A percentile compares a stretch with the other conserved stretches of the same genome.
Evolutionary conservation across 192 early-diverging fungal genomes (phyloP).

Genomic region (Podila verticillata): DNA sequence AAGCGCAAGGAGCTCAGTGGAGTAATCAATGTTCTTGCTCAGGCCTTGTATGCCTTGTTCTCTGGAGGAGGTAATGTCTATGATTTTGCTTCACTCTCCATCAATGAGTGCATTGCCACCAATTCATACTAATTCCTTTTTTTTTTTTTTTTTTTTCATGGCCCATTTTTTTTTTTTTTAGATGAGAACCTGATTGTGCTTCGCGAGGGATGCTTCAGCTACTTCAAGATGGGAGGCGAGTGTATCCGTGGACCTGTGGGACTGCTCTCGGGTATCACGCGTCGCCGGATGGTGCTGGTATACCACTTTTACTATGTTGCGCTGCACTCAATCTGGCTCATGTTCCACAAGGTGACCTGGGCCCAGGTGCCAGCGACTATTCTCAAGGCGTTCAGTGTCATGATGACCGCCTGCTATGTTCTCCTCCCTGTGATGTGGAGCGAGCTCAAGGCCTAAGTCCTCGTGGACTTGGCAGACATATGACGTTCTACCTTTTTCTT

Average conservation of each 20-base stretch:
- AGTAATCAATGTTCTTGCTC: conserved; percentile 89
- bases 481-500: too few relatives aligned
- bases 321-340: conserved; percentile 63
- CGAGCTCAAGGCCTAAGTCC: conserved; percentile 48
- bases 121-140: background rate
- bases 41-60: conserved; percentile 91
- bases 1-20: conserved; percentile 69
- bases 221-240: conserved; percentile 82
- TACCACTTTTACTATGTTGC: conserved; percentile 95
- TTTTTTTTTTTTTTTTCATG: background rate
- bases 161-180: conserved; percentile 17
- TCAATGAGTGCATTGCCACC: background rate
- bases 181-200: conserved; percentile 76
- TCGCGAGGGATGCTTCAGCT: conserved; percentile 86
- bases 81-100: background rate
- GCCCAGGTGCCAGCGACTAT: conserved; percentile 53
- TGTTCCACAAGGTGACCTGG: conserved; percentile 57
- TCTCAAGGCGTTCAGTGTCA: conserved; percentile 49
- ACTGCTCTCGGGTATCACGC: conserved; percentile 78
- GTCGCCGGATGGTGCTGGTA: conserved; percentile 75
- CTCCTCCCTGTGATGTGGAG: conserved; percentile 58
- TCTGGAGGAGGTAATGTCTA: conserved; percentile 63
- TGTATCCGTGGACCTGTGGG: conserved; percentile 84
- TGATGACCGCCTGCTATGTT: conserved; percentile 50
- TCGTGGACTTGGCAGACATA: too few relatives aligned